phyloP scores from a whole-genome alignment of 257 asterid genomes.

The Capsicum pubescens region DNA sequence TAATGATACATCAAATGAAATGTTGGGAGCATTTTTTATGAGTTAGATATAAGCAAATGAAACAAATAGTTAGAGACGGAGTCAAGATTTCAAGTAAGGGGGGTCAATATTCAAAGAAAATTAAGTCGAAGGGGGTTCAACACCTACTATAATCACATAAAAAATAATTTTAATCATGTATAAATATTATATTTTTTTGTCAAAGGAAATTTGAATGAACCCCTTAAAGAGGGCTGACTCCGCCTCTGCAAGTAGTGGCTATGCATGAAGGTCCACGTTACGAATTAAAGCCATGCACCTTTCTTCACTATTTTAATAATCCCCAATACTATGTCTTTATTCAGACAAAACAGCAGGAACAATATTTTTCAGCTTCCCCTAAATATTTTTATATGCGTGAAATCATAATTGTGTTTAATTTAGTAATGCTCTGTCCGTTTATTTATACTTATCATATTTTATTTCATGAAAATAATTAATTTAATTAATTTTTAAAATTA shows the following conservation, averaged over 20 bases:
- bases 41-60: background rate
- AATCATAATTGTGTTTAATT: background rate
- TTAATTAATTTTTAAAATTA: background rate
- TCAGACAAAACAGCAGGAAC: background rate
- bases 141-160: too few species aligned
- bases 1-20: too few species aligned
- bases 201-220: too few species aligned
- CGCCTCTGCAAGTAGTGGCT: background rate
- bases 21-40: background rate
- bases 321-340: background rate
- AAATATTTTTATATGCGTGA: background rate
- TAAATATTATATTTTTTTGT: too few species aligned
- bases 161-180: too few species aligned
- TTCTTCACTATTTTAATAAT: constrained; percentile 2
- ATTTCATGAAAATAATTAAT: too few species aligned
- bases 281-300: constrained; percentile 22
- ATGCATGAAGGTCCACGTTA: constrained; percentile 25
- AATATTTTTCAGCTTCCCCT: background rate
- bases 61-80: background rate
- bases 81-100: too few species aligned
- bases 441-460: too few species aligned
- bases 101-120: too few species aligned
- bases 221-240: too few species aligned
- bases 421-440: background rate
- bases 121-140: too few species aligned